Conservation (phyloP, 1,139 yeast species). For the Petasospora rhodanensis region DNA sequence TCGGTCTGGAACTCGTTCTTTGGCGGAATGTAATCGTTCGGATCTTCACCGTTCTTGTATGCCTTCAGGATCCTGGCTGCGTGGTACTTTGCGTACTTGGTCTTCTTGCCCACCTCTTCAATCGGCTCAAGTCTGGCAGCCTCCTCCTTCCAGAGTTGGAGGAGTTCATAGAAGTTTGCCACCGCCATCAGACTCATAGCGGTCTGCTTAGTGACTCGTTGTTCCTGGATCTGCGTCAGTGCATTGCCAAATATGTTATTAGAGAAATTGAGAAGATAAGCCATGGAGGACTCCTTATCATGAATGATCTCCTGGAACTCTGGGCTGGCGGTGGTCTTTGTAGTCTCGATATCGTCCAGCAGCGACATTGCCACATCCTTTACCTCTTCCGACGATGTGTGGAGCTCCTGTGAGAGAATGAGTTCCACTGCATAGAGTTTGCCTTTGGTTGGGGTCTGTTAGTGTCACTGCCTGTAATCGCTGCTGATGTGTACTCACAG, state of each 20-base stretch:
- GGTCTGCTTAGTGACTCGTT: conserved; percentile 36
- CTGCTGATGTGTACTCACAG: no score
- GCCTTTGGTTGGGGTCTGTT: no score
- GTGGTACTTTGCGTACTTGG: conserved; percentile 54
- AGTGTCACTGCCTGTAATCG: no score
- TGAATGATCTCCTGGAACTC: conserved; percentile 33
- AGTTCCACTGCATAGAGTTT: conserved; percentile 64
- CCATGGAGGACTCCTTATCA: conserved; percentile 54
- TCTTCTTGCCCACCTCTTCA: conserved; percentile 33
- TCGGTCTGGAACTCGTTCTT: conserved; percentile 24
- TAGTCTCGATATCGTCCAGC: conserved; percentile 59
- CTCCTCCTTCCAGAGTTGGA: conserved; percentile 38
- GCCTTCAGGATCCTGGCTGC: conserved; percentile 51
- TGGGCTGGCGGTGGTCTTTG: conserved; percentile 38
- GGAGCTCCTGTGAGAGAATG: conserved; percentile 55
- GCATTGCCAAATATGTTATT: conserved; percentile 56
- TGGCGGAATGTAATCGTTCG: conserved; percentile 41
- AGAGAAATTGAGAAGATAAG: conserved; percentile 58
- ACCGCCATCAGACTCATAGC: conserved; percentile 46
- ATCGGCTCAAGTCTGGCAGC: conserved; percentile 27
- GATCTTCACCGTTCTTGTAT: conserved; percentile 43
- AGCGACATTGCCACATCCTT: conserved; percentile 55
- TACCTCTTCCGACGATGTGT: conserved; percentile 45
- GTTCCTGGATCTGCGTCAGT: conserved; percentile 39
- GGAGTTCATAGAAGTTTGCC: conserved; percentile 42